Percentiles rank a stretch among this genome's conserved stretches.
phyloP scores from a whole-genome alignment of 495 filamentous ascomycete species.

The Oidiodendron maius region DNA sequence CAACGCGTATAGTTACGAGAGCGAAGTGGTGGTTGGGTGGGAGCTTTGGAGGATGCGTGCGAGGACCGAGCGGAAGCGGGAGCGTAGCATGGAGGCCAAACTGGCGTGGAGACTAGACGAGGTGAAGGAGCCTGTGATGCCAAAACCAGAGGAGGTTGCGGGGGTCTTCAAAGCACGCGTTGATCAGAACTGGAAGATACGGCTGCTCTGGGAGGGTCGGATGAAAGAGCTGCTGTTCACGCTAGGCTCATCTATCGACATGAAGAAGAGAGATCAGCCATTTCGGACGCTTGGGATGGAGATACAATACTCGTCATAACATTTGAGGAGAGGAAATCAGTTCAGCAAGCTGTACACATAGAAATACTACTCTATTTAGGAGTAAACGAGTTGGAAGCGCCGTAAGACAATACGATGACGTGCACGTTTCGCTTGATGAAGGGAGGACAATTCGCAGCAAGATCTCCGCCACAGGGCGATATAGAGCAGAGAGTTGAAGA shows the following conservation, averaged over 20 bases:
- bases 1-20: constrained; percentile 97
- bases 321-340: not conserved
- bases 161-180: constrained; percentile 88
- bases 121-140: constrained; percentile 17
- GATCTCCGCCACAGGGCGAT: too few relatives aligned
- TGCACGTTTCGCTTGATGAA: too few relatives aligned
- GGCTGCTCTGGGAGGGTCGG: constrained; percentile 88
- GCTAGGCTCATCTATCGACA: constrained; percentile 72
- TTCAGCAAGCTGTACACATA: too few relatives aligned
- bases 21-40: constrained; percentile 80
- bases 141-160: constrained; percentile 53
- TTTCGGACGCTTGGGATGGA: constrained; percentile 78
- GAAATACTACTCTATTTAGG: too few relatives aligned
- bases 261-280: constrained; percentile 62
- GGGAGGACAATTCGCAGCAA: too few relatives aligned
- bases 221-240: constrained; percentile 91
- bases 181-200: constrained; percentile 77
- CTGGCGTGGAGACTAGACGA: constrained; percentile 46
- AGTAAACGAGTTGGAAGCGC: too few relatives aligned
- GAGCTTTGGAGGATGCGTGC: constrained; percentile 71
- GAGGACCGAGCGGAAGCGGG: constrained; percentile 24
- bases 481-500: too few relatives aligned
- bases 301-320: constrained; percentile 85
- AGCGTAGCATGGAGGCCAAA: constrained; percentile 48
- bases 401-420: too few relatives aligned